A percentile compares a stretch with the other conserved stretches of the same genome.
Evolutionary conservation across 495 filamentous ascomycete species (phyloP).

Genomic region (Saxispiralis lemnorum): DNA sequence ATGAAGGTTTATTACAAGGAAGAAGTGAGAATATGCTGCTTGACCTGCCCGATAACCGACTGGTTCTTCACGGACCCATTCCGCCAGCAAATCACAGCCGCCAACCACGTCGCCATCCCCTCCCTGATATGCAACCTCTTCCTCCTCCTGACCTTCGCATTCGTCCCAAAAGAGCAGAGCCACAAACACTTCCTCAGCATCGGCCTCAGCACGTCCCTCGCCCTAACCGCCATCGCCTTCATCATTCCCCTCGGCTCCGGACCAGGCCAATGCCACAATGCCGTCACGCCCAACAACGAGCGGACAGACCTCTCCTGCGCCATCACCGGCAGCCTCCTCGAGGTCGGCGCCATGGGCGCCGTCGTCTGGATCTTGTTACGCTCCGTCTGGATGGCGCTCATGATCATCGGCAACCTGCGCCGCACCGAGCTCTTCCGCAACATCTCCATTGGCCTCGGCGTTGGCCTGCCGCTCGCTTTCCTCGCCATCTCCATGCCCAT

Average conservation of each 20-base stretch:
- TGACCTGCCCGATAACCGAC: slow-evolving; percentile 23
- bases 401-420: slow-evolving; percentile 21
- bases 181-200: slow-evolving; percentile 24
- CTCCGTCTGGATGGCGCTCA: slow-evolving; percentile 22
- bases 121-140: slow-evolving; percentile 20
- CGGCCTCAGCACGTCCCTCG: slow-evolving; percentile 16
- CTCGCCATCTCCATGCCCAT: slow-evolving; percentile 16
- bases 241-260: slow-evolving; percentile 20
- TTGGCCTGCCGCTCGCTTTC: slow-evolving; percentile 17
- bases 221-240: slow-evolving; percentile 15
- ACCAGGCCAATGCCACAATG: slow-evolving; percentile 20
- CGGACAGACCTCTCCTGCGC: slow-evolving; percentile 18
- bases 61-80: slow-evolving; percentile 17
- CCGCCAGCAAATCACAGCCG: slow-evolving; percentile 10
- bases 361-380: slow-evolving; percentile 23
- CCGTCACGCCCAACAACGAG: slow-evolving; percentile 23
- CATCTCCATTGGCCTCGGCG: slow-evolving; percentile 16
- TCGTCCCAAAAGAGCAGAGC: slow-evolving; percentile 20
- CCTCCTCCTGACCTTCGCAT: slow-evolving; percentile 22
- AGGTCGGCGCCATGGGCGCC: slow-evolving; percentile 19
- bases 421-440: slow-evolving; percentile 18
- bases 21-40: slow-evolving; percentile 18
- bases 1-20: slow-evolving; percentile 4
- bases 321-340: slow-evolving; percentile 20
- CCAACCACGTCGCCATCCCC: slow-evolving; percentile 20